Evolutionary conservation across 2,329 filamentous ascomycete species (phyloP).

Genomic region (Emergomyces pasteurianus): DNA sequence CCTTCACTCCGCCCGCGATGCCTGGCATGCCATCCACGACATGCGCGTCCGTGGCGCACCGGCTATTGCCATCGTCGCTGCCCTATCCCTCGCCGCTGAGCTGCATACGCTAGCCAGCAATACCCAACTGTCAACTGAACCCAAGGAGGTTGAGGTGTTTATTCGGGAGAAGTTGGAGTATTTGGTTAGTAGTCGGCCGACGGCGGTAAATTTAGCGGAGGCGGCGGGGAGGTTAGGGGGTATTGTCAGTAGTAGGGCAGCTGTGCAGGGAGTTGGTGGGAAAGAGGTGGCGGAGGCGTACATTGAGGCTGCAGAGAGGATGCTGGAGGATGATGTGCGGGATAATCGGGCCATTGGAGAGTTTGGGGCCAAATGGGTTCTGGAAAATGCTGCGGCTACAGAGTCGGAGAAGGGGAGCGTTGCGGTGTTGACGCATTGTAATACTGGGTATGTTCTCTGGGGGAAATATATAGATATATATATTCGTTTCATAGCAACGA

Average conservation of each 20-base stretch:
- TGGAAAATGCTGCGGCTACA: conserved; percentile 42
- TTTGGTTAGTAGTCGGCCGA: conserved; percentile 78
- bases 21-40: conserved; percentile 53
- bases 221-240: conserved; percentile 69
- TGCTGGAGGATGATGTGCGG: conserved; percentile 72
- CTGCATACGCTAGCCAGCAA: conserved; percentile 39
- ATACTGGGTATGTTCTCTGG: conserved; percentile 58
- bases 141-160: conserved; percentile 53
- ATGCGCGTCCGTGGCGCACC: conserved; percentile 65
- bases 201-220: conserved; percentile 88
- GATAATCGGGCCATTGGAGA: conserved; percentile 81
- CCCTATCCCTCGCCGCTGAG: conserved; percentile 77
- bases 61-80: conserved; percentile 96
- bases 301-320: conserved; percentile 68
- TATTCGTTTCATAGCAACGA: background rate
- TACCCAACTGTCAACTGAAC: conserved; percentile 35
- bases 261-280: conserved; percentile 23
- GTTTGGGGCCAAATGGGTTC: conserved; percentile 73
- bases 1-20: conserved; percentile 45
- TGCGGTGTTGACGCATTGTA: conserved; percentile 93
- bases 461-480: background rate
- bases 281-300: conserved; percentile 54
- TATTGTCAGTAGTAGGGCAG: conserved; percentile 40
- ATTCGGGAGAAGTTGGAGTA: conserved; percentile 72
- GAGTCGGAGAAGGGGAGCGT: conserved; percentile 42